Conservation (phyloP, 306 rosid species). For the Alnus rubra region DNA sequence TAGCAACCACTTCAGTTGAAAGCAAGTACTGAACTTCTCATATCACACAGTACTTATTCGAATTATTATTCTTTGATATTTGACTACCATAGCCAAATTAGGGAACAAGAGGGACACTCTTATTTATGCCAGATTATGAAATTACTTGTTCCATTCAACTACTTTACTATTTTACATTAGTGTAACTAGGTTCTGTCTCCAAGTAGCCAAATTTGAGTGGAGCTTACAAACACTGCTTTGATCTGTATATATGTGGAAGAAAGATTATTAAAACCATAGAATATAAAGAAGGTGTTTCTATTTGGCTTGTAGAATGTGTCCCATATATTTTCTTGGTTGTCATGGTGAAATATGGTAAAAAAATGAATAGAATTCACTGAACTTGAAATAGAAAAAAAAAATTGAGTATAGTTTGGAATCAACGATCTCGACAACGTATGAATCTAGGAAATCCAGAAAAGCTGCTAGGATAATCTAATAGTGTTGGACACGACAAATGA, state of each 20-base stretch:
- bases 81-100: neutral
- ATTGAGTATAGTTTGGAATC: neutral
- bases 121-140: neutral
- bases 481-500: neutral
- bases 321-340: neutral
- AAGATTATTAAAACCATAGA: neutral
- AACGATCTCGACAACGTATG: neutral
- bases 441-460: neutral
- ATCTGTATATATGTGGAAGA: neutral
- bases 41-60: neutral
- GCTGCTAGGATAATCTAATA: neutral
- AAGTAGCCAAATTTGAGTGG: neutral
- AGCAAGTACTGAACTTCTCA: neutral
- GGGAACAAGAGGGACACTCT: conserved; percentile 1
- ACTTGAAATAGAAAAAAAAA: neutral
- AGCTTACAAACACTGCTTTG: neutral
- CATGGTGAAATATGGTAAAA: neutral
- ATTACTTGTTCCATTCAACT: neutral
- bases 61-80: neutral
- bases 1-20: neutral
- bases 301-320: neutral
- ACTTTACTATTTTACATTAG: neutral
- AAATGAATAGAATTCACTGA: neutral
- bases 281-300: neutral
- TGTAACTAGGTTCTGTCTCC: neutral